Evolutionary conservation across 805 yeast genomes (phyloP), one percentile per base, ranked within the genome.

Genomic region (Yarrowia sp.): DNA sequence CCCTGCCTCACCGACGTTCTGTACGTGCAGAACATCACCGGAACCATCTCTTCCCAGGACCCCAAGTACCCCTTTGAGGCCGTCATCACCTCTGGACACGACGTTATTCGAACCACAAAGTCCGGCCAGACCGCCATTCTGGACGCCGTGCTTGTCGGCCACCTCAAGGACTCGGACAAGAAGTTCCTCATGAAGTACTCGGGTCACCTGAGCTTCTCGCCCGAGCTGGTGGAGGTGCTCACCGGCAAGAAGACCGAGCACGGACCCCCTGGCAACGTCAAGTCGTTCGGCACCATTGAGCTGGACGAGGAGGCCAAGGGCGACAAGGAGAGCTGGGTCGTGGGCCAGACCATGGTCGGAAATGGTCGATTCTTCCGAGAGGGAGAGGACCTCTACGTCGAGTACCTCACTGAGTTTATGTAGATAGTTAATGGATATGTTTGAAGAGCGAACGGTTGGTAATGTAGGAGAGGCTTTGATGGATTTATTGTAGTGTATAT

Each of bases 331-430:
- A 69, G 70, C 35, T 87, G 91, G 91, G 82, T 83, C 16, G 71
- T 78, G 52, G 74, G 77, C 58, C 82, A 83, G 74, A 84, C 81
- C 72, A 79, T 86, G 69, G 61, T 86, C 26, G 91, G 89, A 22
- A 85, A 82, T 74, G 91, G 91, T 42, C 81, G 88, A 69, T 86
- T 87, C 73, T 74, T 83, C 59, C 81, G 87, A 72, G 84, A 83
- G 70, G 79, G 75, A 4, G 73, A 78, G 8, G 86, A 84, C 22
- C 75, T 85, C 69, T 81, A 77, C 70, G 89, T 87, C 49, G 89
- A 87, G 77, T 87, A 87, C 79, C 48, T 55, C 1, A 38, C 48
- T 14, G 67, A 63, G 38, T 49, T 63, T 10, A 49, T 63, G 56
- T 63, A 48, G 35, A 38, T 38, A 38, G 10, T 38, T 38, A 38